A percentile compares a stretch with the other conserved stretches of the same genome.
phyloP scores from a whole-genome alignment of 2,329 filamentous ascomycete genomes.

The Trichoderma breve region DNA sequence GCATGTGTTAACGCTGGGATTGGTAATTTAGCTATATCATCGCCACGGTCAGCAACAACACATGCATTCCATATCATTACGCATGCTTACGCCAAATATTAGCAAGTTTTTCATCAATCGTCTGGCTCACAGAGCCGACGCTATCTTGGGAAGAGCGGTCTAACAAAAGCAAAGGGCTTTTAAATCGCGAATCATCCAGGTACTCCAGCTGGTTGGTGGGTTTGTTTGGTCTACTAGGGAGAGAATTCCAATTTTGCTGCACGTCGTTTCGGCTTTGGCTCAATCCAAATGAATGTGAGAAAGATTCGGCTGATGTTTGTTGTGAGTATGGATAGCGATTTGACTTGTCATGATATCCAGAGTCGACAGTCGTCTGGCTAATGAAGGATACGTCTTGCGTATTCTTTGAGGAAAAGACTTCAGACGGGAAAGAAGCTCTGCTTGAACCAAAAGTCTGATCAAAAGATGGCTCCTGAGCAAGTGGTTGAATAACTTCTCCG shows the following conservation, averaged over 20 bases:
- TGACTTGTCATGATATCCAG: neutral
- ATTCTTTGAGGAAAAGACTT: conserved; percentile 27
- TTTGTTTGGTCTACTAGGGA: neutral
- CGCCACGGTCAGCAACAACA: neutral
- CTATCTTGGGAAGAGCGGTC: neutral
- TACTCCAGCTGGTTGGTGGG: neutral
- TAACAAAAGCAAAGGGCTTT: neutral
- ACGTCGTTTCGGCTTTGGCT: neutral
- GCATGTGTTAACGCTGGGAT: conserved; percentile 39
- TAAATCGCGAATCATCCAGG: neutral
- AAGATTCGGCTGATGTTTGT: conserved; percentile 21
- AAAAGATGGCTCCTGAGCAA: neutral
- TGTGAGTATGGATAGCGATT: conserved; percentile 14
- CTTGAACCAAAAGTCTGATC: conserved; percentile 30
- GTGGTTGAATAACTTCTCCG: neutral
- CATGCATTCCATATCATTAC: neutral
- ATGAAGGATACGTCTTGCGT: conserved; percentile 25
- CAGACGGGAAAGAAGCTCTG: neutral
- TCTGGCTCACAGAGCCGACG: neutral
- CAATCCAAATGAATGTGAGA: neutral
- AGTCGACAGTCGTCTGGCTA: conserved; percentile 36
- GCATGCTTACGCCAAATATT: conserved; percentile 42
- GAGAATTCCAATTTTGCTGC: neutral
- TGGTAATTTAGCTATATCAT: conserved; percentile 39
- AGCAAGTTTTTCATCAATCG: conserved; percentile 31